Conservation (phyloP, 352 stramenopile genomes). For the Pythium guiyangense region DNA sequence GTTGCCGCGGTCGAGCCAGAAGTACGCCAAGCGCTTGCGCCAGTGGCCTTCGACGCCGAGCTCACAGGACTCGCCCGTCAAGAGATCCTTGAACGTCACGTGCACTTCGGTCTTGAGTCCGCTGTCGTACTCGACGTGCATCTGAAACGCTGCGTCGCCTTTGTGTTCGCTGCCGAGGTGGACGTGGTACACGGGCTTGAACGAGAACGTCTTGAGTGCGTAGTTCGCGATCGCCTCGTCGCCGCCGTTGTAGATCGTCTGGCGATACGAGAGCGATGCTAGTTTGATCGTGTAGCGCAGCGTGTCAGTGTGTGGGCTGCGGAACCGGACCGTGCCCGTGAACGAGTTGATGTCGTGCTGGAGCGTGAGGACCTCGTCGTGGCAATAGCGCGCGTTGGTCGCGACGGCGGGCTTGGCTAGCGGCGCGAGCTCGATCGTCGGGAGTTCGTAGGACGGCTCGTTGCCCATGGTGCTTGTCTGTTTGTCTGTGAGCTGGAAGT, state of each 20-base stretch:
- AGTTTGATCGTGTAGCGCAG: neutral
- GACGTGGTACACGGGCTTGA: neutral
- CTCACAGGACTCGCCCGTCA: neutral
- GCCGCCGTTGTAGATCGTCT: neutral
- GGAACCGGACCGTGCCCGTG: too few species aligned
- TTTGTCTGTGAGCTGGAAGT: neutral
- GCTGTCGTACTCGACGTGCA: neutral
- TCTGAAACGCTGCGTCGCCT: neutral
- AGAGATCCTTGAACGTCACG: neutral
- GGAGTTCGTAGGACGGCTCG: too few species aligned
- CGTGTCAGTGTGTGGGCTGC: neutral
- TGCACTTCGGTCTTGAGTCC: neutral
- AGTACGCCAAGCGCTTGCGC: neutral
- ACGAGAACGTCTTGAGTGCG: neutral
- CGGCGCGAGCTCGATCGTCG: too few species aligned
- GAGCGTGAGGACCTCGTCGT: neutral
- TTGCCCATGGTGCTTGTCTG: too few species aligned
- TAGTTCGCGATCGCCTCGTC: too few species aligned
- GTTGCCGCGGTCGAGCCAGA: slow-evolving; percentile 6
- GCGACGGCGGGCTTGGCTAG: neutral
- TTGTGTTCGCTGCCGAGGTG: neutral
- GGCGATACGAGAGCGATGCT: neutral
- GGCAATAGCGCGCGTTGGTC: neutral
- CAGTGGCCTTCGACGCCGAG: slow-evolving; percentile 5
- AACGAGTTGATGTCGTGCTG: too few species aligned